Evolutionary conservation across 495 filamentous ascomycete genomes (phyloP).

Genomic region (Bathelium albidoporum): DNA sequence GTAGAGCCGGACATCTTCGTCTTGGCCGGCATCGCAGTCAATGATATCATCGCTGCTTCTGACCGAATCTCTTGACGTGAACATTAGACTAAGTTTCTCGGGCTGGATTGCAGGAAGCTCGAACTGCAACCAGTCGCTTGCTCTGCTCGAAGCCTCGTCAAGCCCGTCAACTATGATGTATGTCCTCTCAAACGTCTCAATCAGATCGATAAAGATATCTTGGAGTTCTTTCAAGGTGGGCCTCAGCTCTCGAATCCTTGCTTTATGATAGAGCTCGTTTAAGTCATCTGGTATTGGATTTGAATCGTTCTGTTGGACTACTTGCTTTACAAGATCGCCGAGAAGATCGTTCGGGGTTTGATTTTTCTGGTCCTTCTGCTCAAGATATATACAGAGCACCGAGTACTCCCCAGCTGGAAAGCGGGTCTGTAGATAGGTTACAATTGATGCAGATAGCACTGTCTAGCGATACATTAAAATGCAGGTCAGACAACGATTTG

Average conservation of each 20-base stretch:
- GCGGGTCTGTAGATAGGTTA: background rate
- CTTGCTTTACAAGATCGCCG: background rate
- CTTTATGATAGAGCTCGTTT: background rate
- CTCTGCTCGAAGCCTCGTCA: background rate
- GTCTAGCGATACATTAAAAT: background rate
- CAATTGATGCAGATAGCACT: constrained; percentile 2
- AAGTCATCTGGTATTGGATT: background rate
- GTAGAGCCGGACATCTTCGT: constrained; percentile 2
- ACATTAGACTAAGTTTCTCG: background rate
- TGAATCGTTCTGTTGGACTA: background rate
- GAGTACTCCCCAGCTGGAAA: background rate
- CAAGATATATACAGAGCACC: background rate
- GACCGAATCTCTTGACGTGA: background rate
- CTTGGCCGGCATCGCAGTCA: background rate
- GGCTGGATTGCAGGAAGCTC: background rate
- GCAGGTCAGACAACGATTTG: background rate
- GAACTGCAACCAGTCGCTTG: background rate
- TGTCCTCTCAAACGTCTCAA: background rate
- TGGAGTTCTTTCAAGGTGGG: background rate
- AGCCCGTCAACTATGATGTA: background rate
- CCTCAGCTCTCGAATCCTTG: background rate
- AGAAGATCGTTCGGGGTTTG: background rate
- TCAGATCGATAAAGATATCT: background rate
- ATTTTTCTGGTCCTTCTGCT: background rate
- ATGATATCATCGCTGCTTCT: background rate